Base-by-base conservation (phyloP, 2,329 filamentous ascomycete genomes). In the Cladophialophora chaetospira region DNA sequence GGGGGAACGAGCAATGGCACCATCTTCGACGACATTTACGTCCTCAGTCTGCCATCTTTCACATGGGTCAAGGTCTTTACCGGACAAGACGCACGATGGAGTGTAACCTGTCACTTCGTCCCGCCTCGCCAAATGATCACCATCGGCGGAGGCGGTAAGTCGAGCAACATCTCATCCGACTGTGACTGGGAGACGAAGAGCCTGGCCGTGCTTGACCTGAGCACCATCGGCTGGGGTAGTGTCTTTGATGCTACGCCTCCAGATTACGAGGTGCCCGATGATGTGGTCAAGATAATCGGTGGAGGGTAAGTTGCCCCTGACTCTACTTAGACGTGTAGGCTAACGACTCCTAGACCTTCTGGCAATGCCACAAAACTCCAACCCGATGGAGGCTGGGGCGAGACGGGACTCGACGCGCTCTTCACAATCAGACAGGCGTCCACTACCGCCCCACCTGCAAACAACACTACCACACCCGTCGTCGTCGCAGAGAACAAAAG, bases 41-140 rank as follows among this genome's bases (percentile, higher is more conserved):
- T 78, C 5, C 68, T 80, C 1, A 76, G 74, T 0, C 48, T 80
- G 1, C 77, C 77, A 0, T 74, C 76, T 0, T 80, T 79, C 58
- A 72, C 61, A 3, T 79, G 77, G 77, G 70, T 71, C 6, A 70
- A 72, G 36, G 63, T 75, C 6, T 76, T 70, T 55, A 62, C 65
- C 21, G 74, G 73, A 2, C 56, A 65, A 3, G 66, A 63, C 5
- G 71, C 75, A 29, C 70, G 75, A 2, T 75, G 64, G 45, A 73
- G 71, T 1, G 74, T 77, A 46, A 73, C 71, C 2, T 78, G 76
- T 56, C 74, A 77, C 62, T 43, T 68, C n/a, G 69, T 70, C 5
- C 71, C 69, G 2, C 66, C 67, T 15, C 63, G 71, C 9, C 75
- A 77, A 51, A 72, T 78, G 70, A 63, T 78, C 25, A 75, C 72